Conservation (phyloP, 257 asterid genomes). For the Cordia subcordata region DNA sequence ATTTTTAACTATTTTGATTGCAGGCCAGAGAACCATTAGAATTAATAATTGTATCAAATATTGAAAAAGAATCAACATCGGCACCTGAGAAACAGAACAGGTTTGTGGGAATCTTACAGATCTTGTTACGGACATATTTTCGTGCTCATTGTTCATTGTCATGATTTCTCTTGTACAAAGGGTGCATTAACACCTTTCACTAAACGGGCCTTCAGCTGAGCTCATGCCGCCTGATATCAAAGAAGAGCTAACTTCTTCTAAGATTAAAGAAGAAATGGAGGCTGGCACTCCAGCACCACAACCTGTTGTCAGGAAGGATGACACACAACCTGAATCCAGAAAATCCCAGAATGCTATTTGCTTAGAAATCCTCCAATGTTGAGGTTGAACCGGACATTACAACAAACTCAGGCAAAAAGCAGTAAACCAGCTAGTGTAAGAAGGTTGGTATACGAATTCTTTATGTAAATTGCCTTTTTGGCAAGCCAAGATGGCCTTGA, state of each 20-base stretch:
- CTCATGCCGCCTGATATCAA: not conserved
- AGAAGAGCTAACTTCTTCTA: not conserved
- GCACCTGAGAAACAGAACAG: too few species aligned
- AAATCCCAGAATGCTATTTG: constrained; percentile 50
- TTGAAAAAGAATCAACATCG: too few species aligned
- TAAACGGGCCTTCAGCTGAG: not conserved
- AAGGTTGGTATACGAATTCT: constrained; percentile 33
- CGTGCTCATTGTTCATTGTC: too few species aligned
- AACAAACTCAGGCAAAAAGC: constrained; percentile 44
- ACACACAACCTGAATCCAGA: constrained; percentile 27
- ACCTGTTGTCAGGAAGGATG: constrained; percentile 5
- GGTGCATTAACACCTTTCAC: too few species aligned
- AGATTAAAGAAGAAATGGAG: constrained; percentile 15
- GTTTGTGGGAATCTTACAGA: too few species aligned
- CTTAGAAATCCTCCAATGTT: constrained; percentile 59
- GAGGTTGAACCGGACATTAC: constrained; percentile 45
- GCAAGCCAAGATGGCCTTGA: not conserved
- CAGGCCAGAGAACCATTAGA: too few species aligned
- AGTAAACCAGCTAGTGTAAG: constrained; percentile 47
- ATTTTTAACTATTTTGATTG: not conserved
- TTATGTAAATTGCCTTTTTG: not conserved
- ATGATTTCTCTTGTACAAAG: too few species aligned
- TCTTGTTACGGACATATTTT: too few species aligned
- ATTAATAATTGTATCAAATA: too few species aligned
- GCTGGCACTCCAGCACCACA: constrained; percentile 63